Conservation (phyloP, 2,329 filamentous ascomycete species). For the Aureobasidium lini region DNA sequence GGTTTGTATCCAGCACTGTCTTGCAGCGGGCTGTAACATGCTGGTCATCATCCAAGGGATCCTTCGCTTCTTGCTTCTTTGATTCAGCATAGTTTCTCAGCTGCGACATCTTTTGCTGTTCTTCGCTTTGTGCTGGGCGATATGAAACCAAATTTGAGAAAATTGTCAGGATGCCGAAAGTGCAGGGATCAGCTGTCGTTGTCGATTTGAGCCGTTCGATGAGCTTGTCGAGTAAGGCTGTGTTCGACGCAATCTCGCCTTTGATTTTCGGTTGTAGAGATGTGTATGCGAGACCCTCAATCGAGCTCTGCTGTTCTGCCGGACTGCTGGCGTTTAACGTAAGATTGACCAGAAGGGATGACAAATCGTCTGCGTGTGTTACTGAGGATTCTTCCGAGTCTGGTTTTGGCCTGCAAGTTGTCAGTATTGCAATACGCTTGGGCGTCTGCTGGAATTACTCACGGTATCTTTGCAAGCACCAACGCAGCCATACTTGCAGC, state of each 20-base stretch:
- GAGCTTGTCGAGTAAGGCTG: constrained; percentile 60
- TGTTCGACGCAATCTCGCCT: constrained; percentile 66
- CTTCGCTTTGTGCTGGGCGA: constrained; percentile 68
- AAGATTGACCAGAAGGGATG: constrained; percentile 55
- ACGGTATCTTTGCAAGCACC: constrained; percentile 48
- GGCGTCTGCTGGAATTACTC: not conserved
- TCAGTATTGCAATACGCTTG: not conserved
- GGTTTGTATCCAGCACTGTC: constrained; percentile 67
- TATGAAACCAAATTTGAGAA: constrained; percentile 80
- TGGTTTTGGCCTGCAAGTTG: not conserved
- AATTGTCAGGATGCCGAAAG: constrained; percentile 81
- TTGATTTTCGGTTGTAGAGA: constrained; percentile 81
- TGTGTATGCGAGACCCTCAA: constrained; percentile 88
- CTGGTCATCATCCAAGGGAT: constrained; percentile 67
- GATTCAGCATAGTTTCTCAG: constrained; percentile 92
- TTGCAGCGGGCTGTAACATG: constrained; percentile 70
- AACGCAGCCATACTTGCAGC: constrained; percentile 45
- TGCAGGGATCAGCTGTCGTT: constrained; percentile 26
- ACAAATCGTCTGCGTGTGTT: constrained; percentile 38
- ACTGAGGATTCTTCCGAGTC: constrained; percentile 10
- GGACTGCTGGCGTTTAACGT: constrained; percentile 49
- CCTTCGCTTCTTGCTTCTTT: constrained; percentile 53
- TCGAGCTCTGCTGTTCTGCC: constrained; percentile 53
- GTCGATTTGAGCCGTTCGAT: constrained; percentile 53
- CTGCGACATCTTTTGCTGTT: constrained; percentile 85